Conservation (phyloP, 2,329 filamentous ascomycete genomes). For the Monilinia fructicola region DNA sequence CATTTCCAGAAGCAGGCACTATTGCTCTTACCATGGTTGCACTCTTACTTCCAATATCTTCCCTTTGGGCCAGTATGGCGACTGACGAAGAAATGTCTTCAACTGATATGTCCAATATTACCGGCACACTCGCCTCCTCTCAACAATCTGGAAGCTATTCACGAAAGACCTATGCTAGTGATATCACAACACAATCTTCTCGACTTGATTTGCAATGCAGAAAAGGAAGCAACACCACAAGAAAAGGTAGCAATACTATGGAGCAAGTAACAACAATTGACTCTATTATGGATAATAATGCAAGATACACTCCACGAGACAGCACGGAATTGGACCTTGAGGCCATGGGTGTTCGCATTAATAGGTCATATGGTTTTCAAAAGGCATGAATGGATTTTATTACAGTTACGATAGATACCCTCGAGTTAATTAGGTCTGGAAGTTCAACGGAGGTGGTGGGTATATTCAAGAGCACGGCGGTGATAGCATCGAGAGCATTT, state of each 20-base stretch:
- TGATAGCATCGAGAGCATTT: not conserved
- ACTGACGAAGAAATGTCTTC: slow-evolving; percentile 29
- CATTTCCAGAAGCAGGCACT: slow-evolving; percentile 53
- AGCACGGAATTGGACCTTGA: slow-evolving; percentile 38
- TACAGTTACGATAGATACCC: slow-evolving; percentile 2
- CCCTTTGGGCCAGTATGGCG: slow-evolving; percentile 58
- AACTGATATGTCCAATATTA: slow-evolving; percentile 29
- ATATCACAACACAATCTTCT: slow-evolving; percentile 22
- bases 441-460: not conserved
- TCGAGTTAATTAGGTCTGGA: not conserved
- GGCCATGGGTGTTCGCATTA: slow-evolving; percentile 35
- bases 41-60: slow-evolving; percentile 64
- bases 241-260: slow-evolving; percentile 28
- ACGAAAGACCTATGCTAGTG: slow-evolving; percentile 23
- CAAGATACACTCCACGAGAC: slow-evolving; percentile 26
- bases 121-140: not conserved
- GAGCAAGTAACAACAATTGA: slow-evolving; percentile 25
- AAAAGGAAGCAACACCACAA: slow-evolving; percentile 27
- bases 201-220: slow-evolving; percentile 20
- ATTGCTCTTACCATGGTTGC: slow-evolving; percentile 58
- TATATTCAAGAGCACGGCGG: too few species aligned
- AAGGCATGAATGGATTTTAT: slow-evolving; percentile 16
- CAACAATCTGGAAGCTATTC: slow-evolving; percentile 14
- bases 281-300: slow-evolving; percentile 20
- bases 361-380: slow-evolving; percentile 33